Percentiles rank a stretch among this genome's conserved stretches.
These are phyloP conservation scores for Colletotrichum australisinense DNA, from an alignment of 2,329 filamentous ascomycete species.

Conservation along the genomic window DNA sequence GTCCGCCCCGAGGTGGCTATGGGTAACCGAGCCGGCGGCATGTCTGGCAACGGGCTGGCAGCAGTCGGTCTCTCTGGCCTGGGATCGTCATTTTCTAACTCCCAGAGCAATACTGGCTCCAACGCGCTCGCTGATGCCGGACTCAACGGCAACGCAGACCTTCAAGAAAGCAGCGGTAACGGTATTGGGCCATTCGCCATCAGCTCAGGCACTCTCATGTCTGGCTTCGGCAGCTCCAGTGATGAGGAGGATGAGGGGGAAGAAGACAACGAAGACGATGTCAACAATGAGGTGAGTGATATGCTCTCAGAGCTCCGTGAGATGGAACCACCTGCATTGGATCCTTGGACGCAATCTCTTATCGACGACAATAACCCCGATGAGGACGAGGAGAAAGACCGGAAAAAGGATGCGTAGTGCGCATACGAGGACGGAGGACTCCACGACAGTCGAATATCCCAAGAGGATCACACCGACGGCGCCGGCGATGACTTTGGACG, in stretches of 20 bases:
- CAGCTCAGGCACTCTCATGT: constrained; percentile 80
- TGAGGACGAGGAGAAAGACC: constrained; percentile 36
- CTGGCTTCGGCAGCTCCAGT: constrained; percentile 93
- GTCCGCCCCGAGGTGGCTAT: constrained; percentile 92
- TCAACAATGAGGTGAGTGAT: constrained; percentile 73
- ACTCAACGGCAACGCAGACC: constrained; percentile 65
- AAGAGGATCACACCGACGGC: not conserved
- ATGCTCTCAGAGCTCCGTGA: constrained; percentile 37
- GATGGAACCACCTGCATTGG: constrained; percentile 30
- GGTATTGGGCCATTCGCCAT: constrained; percentile 80
- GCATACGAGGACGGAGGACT: constrained; percentile 11
- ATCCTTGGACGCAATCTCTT: constrained; percentile 34
- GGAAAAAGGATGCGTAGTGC: constrained; percentile 34
- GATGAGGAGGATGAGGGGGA: constrained; percentile 97
- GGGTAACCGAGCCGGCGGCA: constrained; percentile 77
- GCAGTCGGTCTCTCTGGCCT: constrained; percentile 56
- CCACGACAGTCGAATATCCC: not conserved
- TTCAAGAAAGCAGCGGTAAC: constrained; percentile 71
- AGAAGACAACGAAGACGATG: constrained; percentile 84
- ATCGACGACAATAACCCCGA: constrained; percentile 40
- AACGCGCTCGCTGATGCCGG: constrained; percentile 36
- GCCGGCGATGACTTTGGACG: not conserved
- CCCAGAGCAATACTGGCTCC: constrained; percentile 36
- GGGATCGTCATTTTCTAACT: constrained; percentile 45
- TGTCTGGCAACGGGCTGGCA: constrained; percentile 54